Percentiles rank a stretch among this genome's conserved stretches.
phyloP scores from a whole-genome alignment of 2,329 filamentous ascomycete species.

The Pezicula radicicola region DNA sequence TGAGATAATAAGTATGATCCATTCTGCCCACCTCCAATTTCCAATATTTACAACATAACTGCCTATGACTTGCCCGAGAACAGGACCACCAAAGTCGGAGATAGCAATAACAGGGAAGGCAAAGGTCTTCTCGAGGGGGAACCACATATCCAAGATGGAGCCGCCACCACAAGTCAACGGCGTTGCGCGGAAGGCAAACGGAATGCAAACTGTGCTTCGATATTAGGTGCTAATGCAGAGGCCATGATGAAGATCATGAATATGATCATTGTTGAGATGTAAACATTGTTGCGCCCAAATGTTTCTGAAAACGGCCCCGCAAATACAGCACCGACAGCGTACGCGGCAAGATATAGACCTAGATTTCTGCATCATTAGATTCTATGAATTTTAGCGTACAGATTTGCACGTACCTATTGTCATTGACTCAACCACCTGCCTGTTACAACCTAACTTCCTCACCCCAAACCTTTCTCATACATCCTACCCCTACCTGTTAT shows the following conservation, averaged over 20 bases:
- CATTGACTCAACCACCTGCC: conserved; percentile 45
- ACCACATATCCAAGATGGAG: conserved; percentile 34
- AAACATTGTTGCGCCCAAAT: conserved; percentile 36
- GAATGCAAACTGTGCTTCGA: conserved; percentile 39
- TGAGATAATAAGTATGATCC: conserved; percentile 30
- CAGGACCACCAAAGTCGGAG: conserved; percentile 9
- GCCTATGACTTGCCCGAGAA: conserved; percentile 13
- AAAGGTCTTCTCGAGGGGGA: conserved; percentile 18
- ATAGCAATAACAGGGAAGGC: conserved; percentile 18
- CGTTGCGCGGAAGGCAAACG: conserved; percentile 40
- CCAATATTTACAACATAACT: neutral
- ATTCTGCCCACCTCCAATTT: conserved; percentile 33
- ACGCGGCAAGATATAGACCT: conserved; percentile 29
- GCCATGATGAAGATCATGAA: conserved; percentile 44
- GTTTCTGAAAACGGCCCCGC: conserved; percentile 35
- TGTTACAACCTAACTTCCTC: too few relatives aligned
- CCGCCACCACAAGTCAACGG: conserved; percentile 37
- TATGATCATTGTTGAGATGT: conserved; percentile 33
- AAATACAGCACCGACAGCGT: conserved; percentile 30
- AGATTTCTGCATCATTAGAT: neutral
- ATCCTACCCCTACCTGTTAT: too few relatives aligned
- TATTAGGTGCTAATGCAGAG: conserved; percentile 38
- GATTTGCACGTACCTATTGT: conserved; percentile 31
- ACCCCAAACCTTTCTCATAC: too few relatives aligned
- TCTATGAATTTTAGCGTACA: neutral